These are phyloP conservation scores for Ganoderma resinaceum DNA, from an alignment of 1,284 basidiomycete species.

Conservation along the genomic window DNA sequence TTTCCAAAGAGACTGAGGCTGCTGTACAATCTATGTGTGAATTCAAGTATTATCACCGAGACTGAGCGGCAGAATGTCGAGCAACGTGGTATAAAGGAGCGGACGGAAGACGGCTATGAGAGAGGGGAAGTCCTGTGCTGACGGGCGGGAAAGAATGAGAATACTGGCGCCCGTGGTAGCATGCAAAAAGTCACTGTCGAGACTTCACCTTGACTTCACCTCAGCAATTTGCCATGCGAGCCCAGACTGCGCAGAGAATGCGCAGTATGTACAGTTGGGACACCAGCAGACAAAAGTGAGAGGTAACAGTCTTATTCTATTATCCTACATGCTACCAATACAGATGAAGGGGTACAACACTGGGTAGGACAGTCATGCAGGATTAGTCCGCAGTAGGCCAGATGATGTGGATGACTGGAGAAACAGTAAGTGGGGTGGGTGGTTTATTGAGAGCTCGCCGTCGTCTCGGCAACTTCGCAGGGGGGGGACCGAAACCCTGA, in stretches of 20 bases:
- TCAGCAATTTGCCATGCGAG: neutral
- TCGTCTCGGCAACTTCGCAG: neutral
- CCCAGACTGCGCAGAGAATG: neutral
- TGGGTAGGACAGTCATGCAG: too few species aligned
- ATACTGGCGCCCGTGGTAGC: neutral
- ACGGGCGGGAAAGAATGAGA: slow-evolving; percentile 1
- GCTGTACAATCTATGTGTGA: slow-evolving; percentile 16
- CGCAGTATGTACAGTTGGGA: neutral
- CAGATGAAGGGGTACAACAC: neutral
- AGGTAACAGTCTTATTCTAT: neutral
- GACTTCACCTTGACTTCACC: neutral
- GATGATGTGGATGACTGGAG: neutral
- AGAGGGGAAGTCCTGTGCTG: slow-evolving; percentile 9
- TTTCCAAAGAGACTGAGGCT: neutral
- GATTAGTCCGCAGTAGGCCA: neutral
- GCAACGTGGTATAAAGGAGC: slow-evolving; percentile 15
- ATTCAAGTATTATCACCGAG: slow-evolving; percentile 12
- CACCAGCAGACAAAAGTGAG: neutral
- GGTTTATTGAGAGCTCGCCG: neutral
- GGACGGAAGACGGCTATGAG: slow-evolving; percentile 16
- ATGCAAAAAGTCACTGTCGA: neutral
- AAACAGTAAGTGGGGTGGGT: neutral
- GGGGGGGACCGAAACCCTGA: neutral
- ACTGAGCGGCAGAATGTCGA: neutral
- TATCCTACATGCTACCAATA: neutral